Evolutionary conservation across 805 yeast genomes (phyloP), one percentile per base, ranked within the genome.

Genomic region (Wickerhamiella azyma): DNA sequence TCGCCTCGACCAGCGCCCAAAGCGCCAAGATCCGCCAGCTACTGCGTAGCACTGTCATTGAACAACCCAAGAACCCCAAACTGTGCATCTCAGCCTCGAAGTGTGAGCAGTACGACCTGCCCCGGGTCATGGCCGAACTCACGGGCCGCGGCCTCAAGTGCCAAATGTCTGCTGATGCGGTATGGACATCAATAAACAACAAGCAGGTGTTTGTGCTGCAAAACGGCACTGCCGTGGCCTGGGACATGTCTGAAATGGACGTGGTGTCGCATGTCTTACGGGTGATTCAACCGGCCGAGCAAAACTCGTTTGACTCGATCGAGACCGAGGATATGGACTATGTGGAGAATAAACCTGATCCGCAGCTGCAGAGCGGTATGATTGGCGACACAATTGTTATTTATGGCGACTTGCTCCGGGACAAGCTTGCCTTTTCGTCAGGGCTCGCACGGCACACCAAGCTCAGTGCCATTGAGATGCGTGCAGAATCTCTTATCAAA

Each of bases 301-400:
- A 72, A 2, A 64, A 70, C 3, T 62, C 73, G 1, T 74, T 74
- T 49, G 58, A 67, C 17, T 64, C 59, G 2, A 64, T 70, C 9
- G 96, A 86, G 55, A 75, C 85, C 33, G 96, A 86, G 58, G 96
- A 88, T 55, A 74, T 86, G 76, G 96, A 88, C 60, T 86, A 66
- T 60, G 65, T 82, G 10, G 83, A 77, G 47, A 58, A 56, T 26
- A 60, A 46, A 45, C 53, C 30, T 28, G 63, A 49, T 53, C 60
- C 13, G 29, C 52, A 54, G 14, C 53, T 53, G 8, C 64, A 68
- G 3, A 72, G 72, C 41, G 66, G 70, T 43, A 68, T 81, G 65
- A 71, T 72, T 24, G 83, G 82, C 8, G 96, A 86, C 50, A 71
- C 81, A 2, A 74, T 86, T 40, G 69, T 81, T 17, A 69, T 86